Base-by-base conservation (phyloP, 768 basidiomycete genomes). In the Boletus reticulatus region DNA sequence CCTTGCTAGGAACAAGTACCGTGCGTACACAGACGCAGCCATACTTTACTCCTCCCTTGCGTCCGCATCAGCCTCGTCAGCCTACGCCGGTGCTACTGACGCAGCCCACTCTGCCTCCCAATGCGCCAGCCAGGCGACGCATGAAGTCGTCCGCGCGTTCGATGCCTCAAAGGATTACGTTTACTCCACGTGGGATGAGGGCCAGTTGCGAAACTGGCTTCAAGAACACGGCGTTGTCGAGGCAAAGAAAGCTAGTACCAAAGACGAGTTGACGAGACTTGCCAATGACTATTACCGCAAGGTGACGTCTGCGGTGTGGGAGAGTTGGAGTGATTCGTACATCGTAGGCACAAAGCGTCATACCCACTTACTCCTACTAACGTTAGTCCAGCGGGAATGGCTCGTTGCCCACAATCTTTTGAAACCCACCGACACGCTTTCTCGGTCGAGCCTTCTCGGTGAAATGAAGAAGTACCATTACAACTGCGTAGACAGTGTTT, bases 141-240 rank as follows among this genome's bases (percentile, higher is more conserved):
- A 78, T 16, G 77, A 80, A 3, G 81, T 76, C 11, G 71, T 69
- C 9, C 73, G 76, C 22, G 74, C 73, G 27, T 68, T 92, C 20
- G 88, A 94, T 58, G 83, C 89, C 55, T 70, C 84, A 31, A 91
- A 85, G 68, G 94, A 98, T 69, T 95, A 94, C 62, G 73, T 94
- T 17, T 96, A 89, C 70, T 92, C 89, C 0, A 83, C 88, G 0
- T 97, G 96, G 96, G 85, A 89, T 53, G 92, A 95, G 61, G 87
- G 78, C 63, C 78, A 79, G 59, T 72, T 98, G 45, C 78, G 87
- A 48, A 71, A 65, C 0, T 97, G 87, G 73, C 82, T 95, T 43
- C 84, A 88, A 65, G 78, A 87, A 38, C 84, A 90, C 64, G 88
- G 88, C 24, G 75, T 92, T 38, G 63, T 92, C 57, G 80, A 89